Base-by-base conservation (phyloP, 106 monocot genomes). In the Ottelia alismoides region DNA sequence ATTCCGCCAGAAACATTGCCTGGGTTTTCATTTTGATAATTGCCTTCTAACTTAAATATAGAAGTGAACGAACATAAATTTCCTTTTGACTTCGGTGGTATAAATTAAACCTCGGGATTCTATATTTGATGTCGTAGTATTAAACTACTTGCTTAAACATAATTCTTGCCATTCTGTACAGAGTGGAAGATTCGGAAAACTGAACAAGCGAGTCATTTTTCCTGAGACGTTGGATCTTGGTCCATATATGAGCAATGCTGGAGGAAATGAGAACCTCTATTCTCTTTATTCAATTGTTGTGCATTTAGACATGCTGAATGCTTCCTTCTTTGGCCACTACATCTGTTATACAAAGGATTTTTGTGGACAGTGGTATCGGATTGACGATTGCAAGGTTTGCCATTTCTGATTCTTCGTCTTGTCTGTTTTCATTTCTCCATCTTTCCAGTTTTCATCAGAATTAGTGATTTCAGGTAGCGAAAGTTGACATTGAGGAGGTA, bases 241-340 rank as follows among this genome's bases (percentile, higher is more conserved):
- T 55, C 85, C 86, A 63, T 99, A 86, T 53, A 83, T 85, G 76
- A 86, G 85, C 63, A 72, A 57, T 31, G 48, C 30, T 55, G 65
- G 73, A 31, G 82, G 70, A 64, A 72, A 59, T 18, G 66, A 55
- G 50, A 72, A 90, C 49, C 17, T 76, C 10, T 99, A 99, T 73
- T 52, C 65, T 14, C 72, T 99, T 7, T 99, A 90, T 79, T 89
- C 85, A 11, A 86, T 99, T 45, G 86, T 99, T 55, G 98, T 99
- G 23, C 98, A 99, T 68, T 21, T 99, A 53, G 98, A 90, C 61
- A 83, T 80, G 85, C 66, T 86, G 24, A 99, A 99, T 80, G 85
- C 90, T 60, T 90, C 98, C n/a, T 90, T 74, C 67, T 90, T 75
- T 75, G 98, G 98, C 1, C 98, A 99, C 57, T 99, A 99, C 57